Evolutionary conservation across 768 basidiomycete genomes (phyloP).

Genomic region (Leccinum arenicola): DNA sequence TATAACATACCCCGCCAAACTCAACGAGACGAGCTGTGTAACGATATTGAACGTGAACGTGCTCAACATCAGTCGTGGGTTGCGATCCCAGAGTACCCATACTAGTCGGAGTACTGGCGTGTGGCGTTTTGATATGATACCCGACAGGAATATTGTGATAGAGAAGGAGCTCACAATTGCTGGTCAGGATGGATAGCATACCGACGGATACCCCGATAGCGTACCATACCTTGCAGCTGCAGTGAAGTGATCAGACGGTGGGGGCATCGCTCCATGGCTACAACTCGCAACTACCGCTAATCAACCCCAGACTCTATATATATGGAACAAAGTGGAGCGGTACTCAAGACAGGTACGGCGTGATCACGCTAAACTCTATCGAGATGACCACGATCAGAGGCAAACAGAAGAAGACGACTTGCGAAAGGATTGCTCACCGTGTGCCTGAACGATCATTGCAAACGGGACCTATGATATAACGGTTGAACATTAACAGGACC

Average conservation of each 20-base stretch:
- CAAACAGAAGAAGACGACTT: neutral
- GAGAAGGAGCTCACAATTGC: too few relatives aligned
- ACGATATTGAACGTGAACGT: conserved; percentile 31
- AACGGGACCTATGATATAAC: conserved; percentile 29
- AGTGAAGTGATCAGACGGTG: too few relatives aligned
- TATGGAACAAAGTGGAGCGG: neutral
- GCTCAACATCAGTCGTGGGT: conserved; percentile 23
- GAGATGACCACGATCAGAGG: too few relatives aligned
- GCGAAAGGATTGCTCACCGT: conserved; percentile 24
- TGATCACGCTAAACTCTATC: conserved; percentile 23
- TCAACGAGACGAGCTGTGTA: conserved; percentile 28
- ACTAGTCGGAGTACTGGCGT: conserved; percentile 31
- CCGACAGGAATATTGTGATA: too few relatives aligned
- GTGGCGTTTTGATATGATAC: too few relatives aligned
- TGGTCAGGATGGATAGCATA: too few relatives aligned
- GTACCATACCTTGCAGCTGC: too few relatives aligned
- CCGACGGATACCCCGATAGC: too few relatives aligned
- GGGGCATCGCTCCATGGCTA: too few relatives aligned
- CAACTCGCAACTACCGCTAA: neutral
- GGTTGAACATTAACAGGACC: conserved; percentile 33
- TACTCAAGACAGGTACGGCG: conserved; percentile 14
- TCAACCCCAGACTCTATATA: neutral
- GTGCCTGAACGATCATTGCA: conserved; percentile 27
- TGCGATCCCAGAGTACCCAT: conserved; percentile 37
- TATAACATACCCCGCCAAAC: conserved; percentile 24